Base-by-base conservation (phyloP, 768 basidiomycete genomes). In the Phlebiopsis gigantea region DNA sequence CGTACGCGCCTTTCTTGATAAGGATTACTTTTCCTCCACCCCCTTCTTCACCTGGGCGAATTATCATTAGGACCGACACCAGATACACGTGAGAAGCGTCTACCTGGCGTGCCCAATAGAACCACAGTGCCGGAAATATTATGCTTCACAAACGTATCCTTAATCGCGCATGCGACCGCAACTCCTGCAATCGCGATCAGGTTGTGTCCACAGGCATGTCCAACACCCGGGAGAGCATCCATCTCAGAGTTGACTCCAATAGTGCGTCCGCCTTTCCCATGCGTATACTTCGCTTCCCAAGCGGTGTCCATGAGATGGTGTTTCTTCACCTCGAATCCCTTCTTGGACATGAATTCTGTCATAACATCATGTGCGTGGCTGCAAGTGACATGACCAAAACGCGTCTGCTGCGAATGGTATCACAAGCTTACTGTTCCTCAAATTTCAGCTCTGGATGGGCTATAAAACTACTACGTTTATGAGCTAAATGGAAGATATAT, bases 131-230 rank as follows among this genome's bases (percentile, higher is more conserved):
- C 90, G 0, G 82, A 64, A 39, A 92, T 82, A 59, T 84, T 69
- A 59, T 84, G 77, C 53, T 79, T 73, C 55, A 84, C 71, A 58
- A 92, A 71, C 0, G 80, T 86, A 5, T 76, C 76, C 65, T 82
- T 85, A n/a, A 87, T 77, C 0, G 84, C 86, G 53, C 82, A 76
- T 0, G 88, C 85, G 25, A 89, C 79, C 1, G 84, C 88, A 12
- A 91, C 84, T 3, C 89, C 89, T 54, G 76, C 63, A 22, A 91
- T 87, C 1, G 86, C 89, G 51, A 93, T 92, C 47, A 93, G 73
- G 62, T 92, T 92, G 65, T 93, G 90, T 2, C 90, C 90, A 63
- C 90, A 92, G 1, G 85, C 87, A 60, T 88, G 87, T 0, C 87
- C 71, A 42, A 72, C 63, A 22, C 69, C 66, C 5, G 68, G 65